phyloP scores from a whole-genome alignment of 176 grass and related monocot genomes.

The Elaeis guineensis region DNA sequence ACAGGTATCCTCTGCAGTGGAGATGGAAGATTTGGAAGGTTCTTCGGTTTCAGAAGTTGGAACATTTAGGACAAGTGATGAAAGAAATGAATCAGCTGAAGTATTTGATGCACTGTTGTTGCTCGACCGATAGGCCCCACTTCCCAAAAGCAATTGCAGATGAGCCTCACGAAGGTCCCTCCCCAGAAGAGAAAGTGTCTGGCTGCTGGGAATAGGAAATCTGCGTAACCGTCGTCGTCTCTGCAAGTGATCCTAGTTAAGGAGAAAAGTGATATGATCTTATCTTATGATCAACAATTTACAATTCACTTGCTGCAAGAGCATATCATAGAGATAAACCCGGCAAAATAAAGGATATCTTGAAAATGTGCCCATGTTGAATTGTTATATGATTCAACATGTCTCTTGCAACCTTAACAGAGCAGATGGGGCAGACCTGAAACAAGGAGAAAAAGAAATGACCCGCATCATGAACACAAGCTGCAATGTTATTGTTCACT shows the following conservation, averaged over 20 bases:
- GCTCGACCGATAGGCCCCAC: constrained; percentile 43
- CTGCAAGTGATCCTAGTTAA: constrained; percentile 34
- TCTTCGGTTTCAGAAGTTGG: constrained; percentile 57
- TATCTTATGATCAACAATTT: neutral
- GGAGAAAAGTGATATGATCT: constrained; percentile 6
- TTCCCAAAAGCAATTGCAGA: constrained; percentile 76
- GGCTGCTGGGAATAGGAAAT: constrained; percentile 69
- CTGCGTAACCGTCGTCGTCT: constrained; percentile 62
- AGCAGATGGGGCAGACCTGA: constrained; percentile 88
- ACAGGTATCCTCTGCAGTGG: constrained; percentile 29
- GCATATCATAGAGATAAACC: no score
- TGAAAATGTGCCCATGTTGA: constrained; percentile 92
- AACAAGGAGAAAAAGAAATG: constrained; percentile 19
- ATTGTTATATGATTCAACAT: constrained; percentile 87
- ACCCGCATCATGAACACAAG: neutral
- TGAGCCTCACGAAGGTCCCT: constrained; percentile 83
- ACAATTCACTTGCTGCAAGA: no score
- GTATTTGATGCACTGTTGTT: constrained; percentile 54
- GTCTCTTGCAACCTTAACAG: constrained; percentile 78
- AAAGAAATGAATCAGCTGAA: constrained; percentile 79
- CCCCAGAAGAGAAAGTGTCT: constrained; percentile 66
- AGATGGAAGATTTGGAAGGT: constrained; percentile 54
- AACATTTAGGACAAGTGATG: constrained; percentile 68
- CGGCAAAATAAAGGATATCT: constrained; percentile 30
- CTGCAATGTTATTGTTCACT: no score